Conservation (phyloP, 139 green algal species). For the Edaphochlamys debaryana region DNA sequence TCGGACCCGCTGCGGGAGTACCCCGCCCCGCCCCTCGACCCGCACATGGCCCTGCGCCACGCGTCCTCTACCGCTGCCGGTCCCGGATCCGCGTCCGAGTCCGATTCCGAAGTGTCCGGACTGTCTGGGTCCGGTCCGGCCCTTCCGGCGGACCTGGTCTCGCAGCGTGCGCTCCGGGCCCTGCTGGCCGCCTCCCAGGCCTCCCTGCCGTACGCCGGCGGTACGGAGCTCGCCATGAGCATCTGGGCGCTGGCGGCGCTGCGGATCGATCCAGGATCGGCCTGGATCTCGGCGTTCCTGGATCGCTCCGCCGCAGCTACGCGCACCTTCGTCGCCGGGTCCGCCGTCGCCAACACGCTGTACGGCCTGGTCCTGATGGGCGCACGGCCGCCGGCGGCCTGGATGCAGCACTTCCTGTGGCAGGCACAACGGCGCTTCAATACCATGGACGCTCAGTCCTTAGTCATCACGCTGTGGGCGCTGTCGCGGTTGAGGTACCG, state of each 20-base stretch:
- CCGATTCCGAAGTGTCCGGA: too few species aligned
- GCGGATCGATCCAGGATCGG: slow-evolving; percentile 4
- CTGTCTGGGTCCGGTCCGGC: too few species aligned
- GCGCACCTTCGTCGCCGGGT: slow-evolving; percentile 4
- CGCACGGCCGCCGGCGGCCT: slow-evolving; percentile 4
- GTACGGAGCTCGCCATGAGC: slow-evolving; percentile 36
- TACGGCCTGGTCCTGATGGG: slow-evolving; percentile 11
- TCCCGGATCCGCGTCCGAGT: too few species aligned
- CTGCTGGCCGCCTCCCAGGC: slow-evolving; percentile 16
- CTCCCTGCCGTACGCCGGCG: slow-evolving; percentile 21
- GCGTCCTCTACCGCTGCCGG: too few species aligned
- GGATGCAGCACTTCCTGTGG: slow-evolving; percentile 46
- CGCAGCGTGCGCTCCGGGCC: not conserved
- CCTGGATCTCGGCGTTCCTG: slow-evolving; percentile 32
- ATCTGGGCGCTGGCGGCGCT: slow-evolving; percentile 41
- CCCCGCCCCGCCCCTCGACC: too few species aligned
- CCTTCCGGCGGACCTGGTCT: too few species aligned
- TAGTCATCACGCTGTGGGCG: slow-evolving; percentile 36
- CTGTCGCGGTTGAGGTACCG: slow-evolving; percentile 38
- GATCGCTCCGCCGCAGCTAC: slow-evolving; percentile 8
- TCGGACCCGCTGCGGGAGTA: too few species aligned
- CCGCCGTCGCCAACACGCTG: slow-evolving; percentile 9
- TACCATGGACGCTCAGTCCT: slow-evolving; percentile 39
- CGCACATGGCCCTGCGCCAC: too few species aligned
- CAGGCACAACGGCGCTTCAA: slow-evolving; percentile 42